A percentile compares a stretch with the other conserved stretches of the same genome.
phyloP scores from a whole-genome alignment of 768 basidiomycete genomes.

The Tylopilus sp. region DNA sequence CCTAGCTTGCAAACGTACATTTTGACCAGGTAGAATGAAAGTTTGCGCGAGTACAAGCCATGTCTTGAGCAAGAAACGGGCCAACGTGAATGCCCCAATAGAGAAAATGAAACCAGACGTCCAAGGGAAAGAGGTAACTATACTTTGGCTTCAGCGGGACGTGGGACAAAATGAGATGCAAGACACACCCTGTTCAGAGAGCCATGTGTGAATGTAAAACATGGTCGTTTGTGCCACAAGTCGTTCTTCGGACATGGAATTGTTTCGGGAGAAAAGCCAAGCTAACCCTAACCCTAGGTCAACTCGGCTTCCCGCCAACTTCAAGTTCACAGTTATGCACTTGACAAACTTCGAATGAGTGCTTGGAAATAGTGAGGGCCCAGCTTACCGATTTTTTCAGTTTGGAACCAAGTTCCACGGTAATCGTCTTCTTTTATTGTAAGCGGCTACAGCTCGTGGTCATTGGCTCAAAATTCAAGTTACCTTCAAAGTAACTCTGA shows the following conservation, averaged over 20 bases:
- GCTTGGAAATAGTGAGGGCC: no score
- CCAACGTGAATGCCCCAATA: conserved; percentile 54
- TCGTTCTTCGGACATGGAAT: conserved; percentile 13
- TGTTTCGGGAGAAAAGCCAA: no score
- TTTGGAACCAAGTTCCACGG: no score
- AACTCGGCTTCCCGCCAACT: no score
- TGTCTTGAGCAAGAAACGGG: conserved; percentile 55
- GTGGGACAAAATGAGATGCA: neutral
- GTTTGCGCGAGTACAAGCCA: conserved; percentile 66
- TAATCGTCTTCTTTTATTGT: no score
- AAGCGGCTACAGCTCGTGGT: no score
- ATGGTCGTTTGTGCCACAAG: neutral
- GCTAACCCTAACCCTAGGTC: no score
- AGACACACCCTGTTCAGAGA: conserved; percentile 17
- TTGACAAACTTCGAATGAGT: no score
- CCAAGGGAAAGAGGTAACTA: conserved; percentile 33
- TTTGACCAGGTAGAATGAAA: conserved; percentile 66
- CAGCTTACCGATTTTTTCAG: no score
- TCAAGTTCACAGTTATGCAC: no score
- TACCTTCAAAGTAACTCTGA: no score
- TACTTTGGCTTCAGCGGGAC: neutral
- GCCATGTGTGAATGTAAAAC: conserved; percentile 12
- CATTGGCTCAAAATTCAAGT: no score
- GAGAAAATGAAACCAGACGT: conserved; percentile 34
- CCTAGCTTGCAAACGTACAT: conserved; percentile 34